A percentile compares a stretch with the other conserved stretches of the same genome.
These are phyloP conservation scores for Capsicum chinense DNA, from an alignment of 257 asterid species.

Conservation along the genomic window DNA sequence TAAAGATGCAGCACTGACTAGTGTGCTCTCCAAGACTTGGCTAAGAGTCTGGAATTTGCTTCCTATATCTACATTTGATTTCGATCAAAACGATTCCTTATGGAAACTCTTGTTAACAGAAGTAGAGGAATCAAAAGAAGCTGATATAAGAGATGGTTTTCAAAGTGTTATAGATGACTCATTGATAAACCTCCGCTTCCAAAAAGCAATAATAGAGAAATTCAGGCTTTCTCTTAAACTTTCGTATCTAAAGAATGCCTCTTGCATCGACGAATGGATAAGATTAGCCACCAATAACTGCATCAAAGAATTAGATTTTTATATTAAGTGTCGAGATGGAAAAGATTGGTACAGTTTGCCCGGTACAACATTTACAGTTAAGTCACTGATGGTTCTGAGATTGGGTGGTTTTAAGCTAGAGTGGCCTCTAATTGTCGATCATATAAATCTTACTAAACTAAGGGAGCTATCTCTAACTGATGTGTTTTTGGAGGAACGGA, in stretches of 20 bases:
- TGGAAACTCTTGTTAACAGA: neutral
- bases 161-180: neutral
- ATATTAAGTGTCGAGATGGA: neutral
- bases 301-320: neutral
- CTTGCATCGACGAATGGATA: slow-evolving; percentile 3
- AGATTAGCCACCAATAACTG: slow-evolving; percentile 7
- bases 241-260: neutral
- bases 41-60: slow-evolving; percentile 17
- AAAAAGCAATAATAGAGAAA: neutral
- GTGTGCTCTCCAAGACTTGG: slow-evolving; percentile 18
- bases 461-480: neutral
- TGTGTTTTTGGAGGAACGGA: neutral
- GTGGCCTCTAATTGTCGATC: neutral
- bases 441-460: neutral
- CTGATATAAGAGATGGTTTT: neutral
- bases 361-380: neutral
- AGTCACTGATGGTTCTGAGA: neutral
- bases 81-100: neutral
- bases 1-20: neutral
- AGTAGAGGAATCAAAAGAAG: neutral
- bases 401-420: neutral
- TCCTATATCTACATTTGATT: slow-evolving; percentile 5
- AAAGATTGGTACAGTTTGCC: neutral
- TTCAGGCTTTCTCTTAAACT: slow-evolving; percentile 5
- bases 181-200: neutral